These are phyloP conservation scores for Fermentozyma sake DNA, from an alignment of 1,139 yeast species.

Conservation along the genomic window DNA sequence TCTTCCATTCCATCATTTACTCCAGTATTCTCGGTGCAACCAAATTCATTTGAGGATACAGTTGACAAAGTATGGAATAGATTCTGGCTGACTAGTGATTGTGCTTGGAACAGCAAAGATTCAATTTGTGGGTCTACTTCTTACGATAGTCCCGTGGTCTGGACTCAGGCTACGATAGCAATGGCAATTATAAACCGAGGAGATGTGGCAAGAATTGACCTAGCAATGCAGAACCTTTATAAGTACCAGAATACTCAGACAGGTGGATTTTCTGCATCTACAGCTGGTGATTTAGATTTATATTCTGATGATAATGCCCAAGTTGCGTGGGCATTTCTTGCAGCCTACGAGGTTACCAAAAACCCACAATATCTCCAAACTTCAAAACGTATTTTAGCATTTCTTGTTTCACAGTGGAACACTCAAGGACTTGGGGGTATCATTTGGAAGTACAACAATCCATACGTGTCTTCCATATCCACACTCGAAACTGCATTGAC, in stretches of 20 bases:
- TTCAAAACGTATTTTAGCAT: no score
- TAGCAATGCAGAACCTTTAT: constrained; percentile 4
- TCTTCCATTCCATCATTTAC: no score
- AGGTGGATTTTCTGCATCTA: constrained; percentile 31
- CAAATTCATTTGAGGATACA: constrained; percentile 3
- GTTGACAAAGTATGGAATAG: constrained; percentile 5
- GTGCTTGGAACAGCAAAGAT: constrained; percentile 6
- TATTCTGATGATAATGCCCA: constrained; percentile 37
- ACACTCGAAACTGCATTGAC: constrained; percentile 33
- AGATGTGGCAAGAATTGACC: constrained; percentile 3
- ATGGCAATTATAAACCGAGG: constrained; percentile 7
- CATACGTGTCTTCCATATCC: constrained; percentile 33
- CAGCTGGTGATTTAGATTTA: constrained; percentile 24
- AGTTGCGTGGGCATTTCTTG: constrained; percentile 27
- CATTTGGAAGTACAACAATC: constrained; percentile 22
- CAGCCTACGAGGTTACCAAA: constrained; percentile 18
- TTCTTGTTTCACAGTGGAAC: no score
- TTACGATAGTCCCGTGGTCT: constrained; percentile 9
- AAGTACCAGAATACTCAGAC: constrained; percentile 8
- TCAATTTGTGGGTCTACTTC: no score
- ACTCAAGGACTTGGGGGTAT: constrained; percentile 24
- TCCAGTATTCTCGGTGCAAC: no score
- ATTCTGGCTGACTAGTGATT: constrained; percentile 7
- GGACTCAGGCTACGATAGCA: constrained; percentile 12
- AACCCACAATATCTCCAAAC: constrained; percentile 12